Evolutionary conservation across 208 protist genomes (phyloP), one percentile per base, ranked within the genome.

Genomic region (Wallacemonas sp.): DNA sequence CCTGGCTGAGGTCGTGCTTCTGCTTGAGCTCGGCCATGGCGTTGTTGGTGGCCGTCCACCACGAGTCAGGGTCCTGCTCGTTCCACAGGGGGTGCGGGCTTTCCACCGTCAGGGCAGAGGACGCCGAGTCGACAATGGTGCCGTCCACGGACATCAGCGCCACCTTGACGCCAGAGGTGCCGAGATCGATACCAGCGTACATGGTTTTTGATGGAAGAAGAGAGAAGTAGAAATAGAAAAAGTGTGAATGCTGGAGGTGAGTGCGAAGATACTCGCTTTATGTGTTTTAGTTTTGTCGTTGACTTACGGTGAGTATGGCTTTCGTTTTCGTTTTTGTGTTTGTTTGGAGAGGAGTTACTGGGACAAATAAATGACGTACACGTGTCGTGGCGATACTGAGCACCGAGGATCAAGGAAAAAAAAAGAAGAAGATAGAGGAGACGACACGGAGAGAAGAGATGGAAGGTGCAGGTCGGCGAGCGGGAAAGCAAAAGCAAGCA

Each of bases 181-280:
- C 84, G 14, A 94, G 66, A 41, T 90, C 81, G 64, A 91, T 90
- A 28, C 84, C 88, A 44, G 76, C 71, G 72, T 85, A 94, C 77
- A 92, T 82, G 29, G 25, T n/a, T 32, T 33, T 63, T 28, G 36
- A 5, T 36, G 59, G 23, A 57, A 48, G 10, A n/a, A 28, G 26
- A 63, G 54, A 61, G 28, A 39, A 55, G 38, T 18, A 62, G 62
- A 52, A 48, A n/a, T 48, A 25, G 45, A 45, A 48, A 70, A 22
- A 31, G 18, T 7, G 20, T 0, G 44, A 49, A 26, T 22, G 44
- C 44, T 49, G 12, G 16, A 25, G 12, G 44, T 49, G 16, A 22
- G 5, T 12, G 16, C 36, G 36, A 41, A 14, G 36, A 41, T 41
- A 14, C 36, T 14, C 36, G 36, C 14, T 25, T 49, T 12, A 5